Base-by-base conservation (phyloP, 768 basidiomycete genomes). In the Boletus speciosus region DNA sequence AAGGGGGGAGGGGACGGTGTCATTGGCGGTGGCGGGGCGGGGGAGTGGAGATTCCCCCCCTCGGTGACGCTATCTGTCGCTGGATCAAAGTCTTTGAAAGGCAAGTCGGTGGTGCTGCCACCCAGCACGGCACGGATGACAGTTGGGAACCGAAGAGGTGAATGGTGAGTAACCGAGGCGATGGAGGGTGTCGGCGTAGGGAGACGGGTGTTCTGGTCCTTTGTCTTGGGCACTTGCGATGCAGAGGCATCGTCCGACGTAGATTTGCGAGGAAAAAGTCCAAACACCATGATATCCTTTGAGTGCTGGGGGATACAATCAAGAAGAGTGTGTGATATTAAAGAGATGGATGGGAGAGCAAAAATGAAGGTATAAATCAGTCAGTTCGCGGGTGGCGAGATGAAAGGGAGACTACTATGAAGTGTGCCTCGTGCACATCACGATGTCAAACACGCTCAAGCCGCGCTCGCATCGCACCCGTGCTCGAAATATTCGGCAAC, bases 141-240 rank as follows among this genome's bases (percentile, higher is more conserved):
- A n/a, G 59, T 40, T 2, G 61, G 56, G 44, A 63, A 59, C 42
- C 45, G 71, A 57, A 51, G 56, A 27, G 69, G 60, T 6, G 69
- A 64, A 40, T 57, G 54, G 46, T 21, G 55, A 29, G 62, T 58
- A 4, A 63, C 68, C n/a, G 72, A 75, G 34, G 67, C 61, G 34
- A 76, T 64, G 16, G 81, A 82, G 0, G 83, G 79, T 0, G 81
- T 78, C 0, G 81, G 80, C 1, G 83, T 84, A 15, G 81, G 78
- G 11, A 79, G 73, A 63, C 81, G 80, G 7, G 59, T 40, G 25
- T 16, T 35, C 12, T 54, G 54, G 31, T 53, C 49, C 40, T 32
- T 39, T 10, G 59, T 38, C 47, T 25, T 56, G 6, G 41, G 7
- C 2, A 52, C 55, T 21, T 47, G 36, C 6, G 60, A 45, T 43